Base-by-base conservation (phyloP, 2,329 filamentous ascomycete species). In the Cordyceps cateniannulata region DNA sequence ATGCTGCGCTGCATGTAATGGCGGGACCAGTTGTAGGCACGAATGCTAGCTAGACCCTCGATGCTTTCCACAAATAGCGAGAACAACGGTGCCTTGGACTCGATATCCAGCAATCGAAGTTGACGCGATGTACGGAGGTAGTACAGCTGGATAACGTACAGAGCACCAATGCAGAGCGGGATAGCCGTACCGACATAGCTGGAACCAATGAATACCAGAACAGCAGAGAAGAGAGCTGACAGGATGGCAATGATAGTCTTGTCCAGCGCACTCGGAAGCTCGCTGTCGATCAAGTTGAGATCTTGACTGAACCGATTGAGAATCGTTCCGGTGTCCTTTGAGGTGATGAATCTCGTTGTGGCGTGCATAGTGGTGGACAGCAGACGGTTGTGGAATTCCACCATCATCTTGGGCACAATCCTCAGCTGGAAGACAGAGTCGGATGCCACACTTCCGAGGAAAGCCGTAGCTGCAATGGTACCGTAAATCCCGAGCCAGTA, bases 181-280 rank as follows among this genome's bases (percentile, higher is more conserved):
- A 84, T 72, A 0, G 74, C 74, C 2, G 79, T 68, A 0, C 74
- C 73, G 0, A 82, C 72, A 56, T 77, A 77, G 47, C 73, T 76
- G 2, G 82, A 77, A 2, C 77, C 75, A 0, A 74, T 69, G 4
- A 76, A 75, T 5, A 85, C 76, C 0, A 83, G 67, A 1, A 74
- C 69, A 12, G 68, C 71, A 0, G 71, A 70, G 45, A 66, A 69
- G 1, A 72, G 22, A 8, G 60, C 59, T 5, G 63, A 63, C 16
- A 70, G 66, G 38, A 66, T 38, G 10, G 66, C 62, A 29, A 69
- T 53, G 5, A 65, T 49, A 1, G 69, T 62, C 45, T 72, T 70
- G 40, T 69, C 63, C 8, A 73, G 53, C 5, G 73, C 63, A 42
- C 67, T 62, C 1, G 75, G 74, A 2, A 77, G 65, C 51, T 75